Conservation (phyloP, 1,139 yeast genomes). For the Nakaseomyces glabratus region DNA sequence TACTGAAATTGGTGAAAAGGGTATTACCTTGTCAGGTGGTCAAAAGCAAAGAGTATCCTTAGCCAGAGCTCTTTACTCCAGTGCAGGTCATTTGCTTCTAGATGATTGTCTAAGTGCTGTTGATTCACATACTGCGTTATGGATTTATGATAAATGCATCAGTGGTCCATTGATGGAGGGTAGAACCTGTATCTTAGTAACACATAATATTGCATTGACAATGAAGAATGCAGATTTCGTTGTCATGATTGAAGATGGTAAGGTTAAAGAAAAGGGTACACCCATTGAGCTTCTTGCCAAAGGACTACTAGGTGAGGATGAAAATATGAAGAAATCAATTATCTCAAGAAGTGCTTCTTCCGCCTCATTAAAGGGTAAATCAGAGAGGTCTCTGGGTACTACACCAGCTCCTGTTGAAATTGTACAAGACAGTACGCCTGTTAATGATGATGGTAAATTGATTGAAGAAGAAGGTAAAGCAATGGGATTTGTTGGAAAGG, state of each 20-base stretch:
- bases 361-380: constrained; percentile 11
- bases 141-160: constrained; percentile 76
- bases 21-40: constrained; percentile 85
- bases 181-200: constrained; percentile 76
- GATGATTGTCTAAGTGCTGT: constrained; percentile 92
- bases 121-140: constrained; percentile 82
- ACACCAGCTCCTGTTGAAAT: constrained; percentile 1
- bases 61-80: constrained; percentile 81
- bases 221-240: constrained; percentile 66
- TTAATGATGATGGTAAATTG: constrained; percentile 38
- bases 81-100: constrained; percentile 61
- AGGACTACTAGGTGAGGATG: constrained; percentile 31
- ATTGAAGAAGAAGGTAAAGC: constrained; percentile 69
- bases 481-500: constrained; percentile 60
- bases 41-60: constrained; percentile 88
- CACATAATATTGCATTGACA: constrained; percentile 85
- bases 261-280: constrained; percentile 58
- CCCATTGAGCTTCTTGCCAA: constrained; percentile 44
- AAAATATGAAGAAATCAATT: constrained; percentile 2
- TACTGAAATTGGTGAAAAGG: constrained; percentile 84
- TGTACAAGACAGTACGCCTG: neutral
- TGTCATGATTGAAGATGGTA: constrained; percentile 70
- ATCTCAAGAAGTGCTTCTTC: constrained; percentile 7
- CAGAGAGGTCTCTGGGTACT: constrained; percentile 22
- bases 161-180: constrained; percentile 68